Percentiles rank a stretch among this genome's conserved stretches.
These are phyloP conservation scores for Blastocystis sp. DNA, from an alignment of 352 stramenopile genomes.

Conservation along the genomic window DNA sequence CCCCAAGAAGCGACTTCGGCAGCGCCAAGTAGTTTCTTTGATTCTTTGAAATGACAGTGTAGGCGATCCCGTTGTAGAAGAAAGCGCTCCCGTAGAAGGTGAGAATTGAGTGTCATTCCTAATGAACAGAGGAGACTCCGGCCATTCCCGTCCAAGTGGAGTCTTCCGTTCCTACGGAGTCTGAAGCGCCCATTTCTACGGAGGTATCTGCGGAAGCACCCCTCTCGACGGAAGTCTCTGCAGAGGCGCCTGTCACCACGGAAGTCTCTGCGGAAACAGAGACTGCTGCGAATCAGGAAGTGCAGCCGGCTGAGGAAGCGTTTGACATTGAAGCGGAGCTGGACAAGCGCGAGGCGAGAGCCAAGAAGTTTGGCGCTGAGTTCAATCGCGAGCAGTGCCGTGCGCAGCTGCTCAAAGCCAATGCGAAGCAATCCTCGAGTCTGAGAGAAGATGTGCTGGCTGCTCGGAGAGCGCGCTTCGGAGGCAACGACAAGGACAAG, in stretches of 20 bases:
- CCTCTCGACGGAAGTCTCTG: neutral
- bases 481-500: neutral
- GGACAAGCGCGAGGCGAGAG: conserved; percentile 2
- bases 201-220: too few relatives aligned
- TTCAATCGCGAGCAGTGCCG: conserved; percentile 50
- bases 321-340: conserved; percentile 54
- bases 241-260: neutral
- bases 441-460: neutral
- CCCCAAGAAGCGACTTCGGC: too few relatives aligned
- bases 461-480: neutral
- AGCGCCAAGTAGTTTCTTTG: too few relatives aligned
- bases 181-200: too few relatives aligned
- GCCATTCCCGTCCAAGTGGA: too few relatives aligned
- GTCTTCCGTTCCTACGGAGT: too few relatives aligned
- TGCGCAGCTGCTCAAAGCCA: neutral
- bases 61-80: too few relatives aligned
- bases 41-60: too few relatives aligned
- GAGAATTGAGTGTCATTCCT: too few relatives aligned
- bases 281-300: neutral
- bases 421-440: neutral
- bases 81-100: too few relatives aligned
- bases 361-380: conserved; percentile 17
- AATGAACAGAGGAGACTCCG: too few relatives aligned
- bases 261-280: neutral
- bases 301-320: neutral